Base-by-base conservation (phyloP, 73 alveolate genomes). In the Paraurostyla sp. region DNA sequence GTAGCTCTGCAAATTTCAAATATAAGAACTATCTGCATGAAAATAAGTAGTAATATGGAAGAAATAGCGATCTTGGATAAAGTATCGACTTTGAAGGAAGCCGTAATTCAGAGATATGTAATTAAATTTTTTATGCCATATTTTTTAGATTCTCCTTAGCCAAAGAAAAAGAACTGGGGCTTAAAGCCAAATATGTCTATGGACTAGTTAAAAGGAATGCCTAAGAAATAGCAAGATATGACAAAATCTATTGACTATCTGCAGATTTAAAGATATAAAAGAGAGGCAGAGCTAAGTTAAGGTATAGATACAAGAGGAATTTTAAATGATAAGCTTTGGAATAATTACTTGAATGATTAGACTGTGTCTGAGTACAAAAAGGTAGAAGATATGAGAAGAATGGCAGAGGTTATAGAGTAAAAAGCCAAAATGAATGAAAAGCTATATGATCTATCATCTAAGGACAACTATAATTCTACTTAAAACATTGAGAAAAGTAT, bases 371-470 rank as follows among this genome's bases (percentile, higher is more conserved):
- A 73, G 15, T 73, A 45, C 71, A 32, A 73, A 36, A 73, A 49
- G 40, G 30, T 73, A 23, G 86, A 73, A 3, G 86, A 73, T 3
- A 49, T 73, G 13, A 40, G 86, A 11, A 73, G 65, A 49, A 46
- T 48, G 69, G 86, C 86, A 23, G 65, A 41, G 23, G 23, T 33
- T 11, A 40, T 73, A 4, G 86, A 73, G 71, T 2, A 22, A 11
- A 45, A 73, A 46, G 86, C 86, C 1, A 25, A 73, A 27, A 73
- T 73, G 86, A 73, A 73, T 73, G 86, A 73, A 73, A 45, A 73
- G 40, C 27, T 23, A n/a, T 33, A 38, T 46, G 35, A 73, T 20
- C 29, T 23, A 73, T 48, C n/a, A n/a, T 22, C 29, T 7, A 27
- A n/a, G 29, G 68, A 18, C 23, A 45, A 73, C 25, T 0, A 48